Evolutionary conservation across 2,329 filamentous ascomycete species (phyloP).

Genomic region (Botrytis pseudocinerea): DNA sequence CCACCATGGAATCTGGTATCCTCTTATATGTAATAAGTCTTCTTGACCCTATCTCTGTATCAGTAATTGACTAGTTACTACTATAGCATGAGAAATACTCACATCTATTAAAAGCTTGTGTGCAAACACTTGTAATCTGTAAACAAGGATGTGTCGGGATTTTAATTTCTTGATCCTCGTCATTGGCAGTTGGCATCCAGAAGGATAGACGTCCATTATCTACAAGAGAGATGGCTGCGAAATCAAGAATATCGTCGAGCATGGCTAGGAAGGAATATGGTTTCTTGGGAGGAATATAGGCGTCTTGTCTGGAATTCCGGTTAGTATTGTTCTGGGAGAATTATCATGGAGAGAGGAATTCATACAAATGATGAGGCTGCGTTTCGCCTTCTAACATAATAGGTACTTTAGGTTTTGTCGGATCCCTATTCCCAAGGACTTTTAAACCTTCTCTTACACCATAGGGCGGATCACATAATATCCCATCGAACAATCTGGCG

Average conservation of each 20-base stretch:
- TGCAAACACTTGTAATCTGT: slow-evolving; percentile 71
- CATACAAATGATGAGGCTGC: slow-evolving; percentile 62
- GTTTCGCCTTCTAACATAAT: slow-evolving; percentile 67
- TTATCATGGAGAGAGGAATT: slow-evolving; percentile 22
- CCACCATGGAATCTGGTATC: slow-evolving; percentile 59
- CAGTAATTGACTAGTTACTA: slow-evolving; percentile 15
- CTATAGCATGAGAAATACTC: slow-evolving; percentile 35
- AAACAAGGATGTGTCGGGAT: slow-evolving; percentile 77
- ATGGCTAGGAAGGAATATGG: slow-evolving; percentile 91
- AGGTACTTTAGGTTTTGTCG: slow-evolving; percentile 55
- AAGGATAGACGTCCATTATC: slow-evolving; percentile 80
- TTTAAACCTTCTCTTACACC: slow-evolving; percentile 89
- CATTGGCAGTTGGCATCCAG: slow-evolving; percentile 95
- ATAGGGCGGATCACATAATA: slow-evolving; percentile 94
- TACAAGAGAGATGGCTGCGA: slow-evolving; percentile 75
- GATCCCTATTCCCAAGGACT: slow-evolving; percentile 77
- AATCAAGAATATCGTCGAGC: slow-evolving; percentile 84
- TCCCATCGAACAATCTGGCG: slow-evolving; percentile 72
- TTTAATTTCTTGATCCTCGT: slow-evolving; percentile 72
- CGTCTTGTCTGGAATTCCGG: slow-evolving; percentile 50
- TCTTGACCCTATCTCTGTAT: slow-evolving; percentile 67
- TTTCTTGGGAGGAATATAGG: slow-evolving; percentile 83
- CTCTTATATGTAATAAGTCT: slow-evolving; percentile 84
- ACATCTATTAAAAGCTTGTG: slow-evolving; percentile 91
- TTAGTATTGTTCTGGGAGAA: slow-evolving; percentile 22